Evolutionary conservation across 2,329 filamentous ascomycete species (phyloP).

Genomic region (Aschersonia sp.): DNA sequence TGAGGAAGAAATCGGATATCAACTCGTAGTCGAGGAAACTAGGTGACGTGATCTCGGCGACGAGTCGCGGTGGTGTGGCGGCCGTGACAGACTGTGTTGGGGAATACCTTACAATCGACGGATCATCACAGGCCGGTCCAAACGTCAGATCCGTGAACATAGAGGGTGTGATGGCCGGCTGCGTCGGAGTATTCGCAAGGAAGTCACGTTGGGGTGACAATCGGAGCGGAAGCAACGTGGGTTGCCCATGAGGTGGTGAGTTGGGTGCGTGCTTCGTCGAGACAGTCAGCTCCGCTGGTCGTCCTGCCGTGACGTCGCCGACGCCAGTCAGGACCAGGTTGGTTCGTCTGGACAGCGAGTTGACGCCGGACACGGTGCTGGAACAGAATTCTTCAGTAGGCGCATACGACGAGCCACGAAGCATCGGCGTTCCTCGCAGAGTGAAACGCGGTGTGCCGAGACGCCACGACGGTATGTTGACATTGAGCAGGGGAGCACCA

Average conservation of each 20-base stretch:
- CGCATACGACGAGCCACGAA: constrained; percentile 70
- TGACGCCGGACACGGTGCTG: constrained; percentile 39
- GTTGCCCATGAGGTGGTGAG: constrained; percentile 1
- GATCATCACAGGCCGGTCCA: constrained; percentile 66
- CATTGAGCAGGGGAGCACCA: constrained; percentile 44
- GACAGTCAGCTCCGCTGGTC: constrained; percentile 22
- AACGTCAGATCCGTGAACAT: constrained; percentile 75
- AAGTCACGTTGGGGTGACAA: constrained; percentile 24
- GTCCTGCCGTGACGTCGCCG: constrained; percentile 15
- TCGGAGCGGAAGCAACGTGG: constrained; percentile 18
- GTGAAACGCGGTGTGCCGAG: constrained; percentile 75
- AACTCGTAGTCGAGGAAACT: constrained; percentile 94
- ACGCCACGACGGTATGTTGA: constrained; percentile 72
- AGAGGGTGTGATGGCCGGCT: constrained; percentile 47
- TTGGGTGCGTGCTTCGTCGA: constrained; percentile 18
- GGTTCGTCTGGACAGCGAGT: constrained; percentile 17
- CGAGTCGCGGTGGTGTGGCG: constrained; percentile 77
- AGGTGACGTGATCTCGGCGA: constrained; percentile 92
- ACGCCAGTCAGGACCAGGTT: not conserved
- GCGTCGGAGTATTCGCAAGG: constrained; percentile 33
- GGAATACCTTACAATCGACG: constrained; percentile 70
- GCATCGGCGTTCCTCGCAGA: constrained; percentile 55
- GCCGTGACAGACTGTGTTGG: constrained; percentile 64
- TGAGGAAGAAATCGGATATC: constrained; percentile 94
- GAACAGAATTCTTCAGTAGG: constrained; percentile 58